A percentile compares a stretch with the other conserved stretches of the same genome.
phyloP scores from a whole-genome alignment of 352 stramenopile genomes.

The Salisapilia sapeloensis region DNA sequence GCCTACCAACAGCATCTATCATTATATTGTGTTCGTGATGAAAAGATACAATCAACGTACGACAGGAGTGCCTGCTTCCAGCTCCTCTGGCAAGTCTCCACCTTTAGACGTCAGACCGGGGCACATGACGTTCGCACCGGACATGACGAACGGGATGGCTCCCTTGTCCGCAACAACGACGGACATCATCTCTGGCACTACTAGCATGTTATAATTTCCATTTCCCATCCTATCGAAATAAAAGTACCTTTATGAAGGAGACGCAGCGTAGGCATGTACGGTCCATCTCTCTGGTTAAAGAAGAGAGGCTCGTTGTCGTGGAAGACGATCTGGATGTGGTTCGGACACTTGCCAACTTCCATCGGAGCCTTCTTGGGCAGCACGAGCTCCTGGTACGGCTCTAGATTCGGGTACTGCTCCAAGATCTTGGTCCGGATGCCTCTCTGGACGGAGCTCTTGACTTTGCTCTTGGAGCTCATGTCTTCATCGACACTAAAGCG shows the following conservation, averaged over 20 bases:
- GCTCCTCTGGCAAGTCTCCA: slow-evolving; percentile 83
- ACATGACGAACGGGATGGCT: slow-evolving; percentile 95
- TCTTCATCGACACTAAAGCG: slow-evolving; percentile 88
- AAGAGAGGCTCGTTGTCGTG: slow-evolving; percentile 86
- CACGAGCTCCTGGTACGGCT: slow-evolving; percentile 75
- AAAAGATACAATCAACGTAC: slow-evolving; percentile 16
- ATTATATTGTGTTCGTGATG: background rate
- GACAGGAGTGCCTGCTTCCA: slow-evolving; percentile 70
- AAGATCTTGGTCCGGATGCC: slow-evolving; percentile 89
- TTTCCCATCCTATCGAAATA: too few relatives aligned
- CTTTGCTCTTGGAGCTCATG: slow-evolving; percentile 91
- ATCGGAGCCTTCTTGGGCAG: slow-evolving; percentile 92
- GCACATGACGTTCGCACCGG: slow-evolving; percentile 98
- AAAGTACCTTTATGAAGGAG: slow-evolving; percentile 86
- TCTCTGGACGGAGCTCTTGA: slow-evolving; percentile 95
- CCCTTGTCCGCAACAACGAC: slow-evolving; percentile 92
- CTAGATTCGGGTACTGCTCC: slow-evolving; percentile 85
- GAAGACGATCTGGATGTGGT: slow-evolving; percentile 84
- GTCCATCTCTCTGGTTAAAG: slow-evolving; percentile 93
- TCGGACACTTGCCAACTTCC: slow-evolving; percentile 81
- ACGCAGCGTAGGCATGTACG: slow-evolving; percentile 93
- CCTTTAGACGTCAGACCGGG: slow-evolving; percentile 92
- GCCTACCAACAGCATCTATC: slow-evolving; percentile 14
- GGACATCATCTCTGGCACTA: slow-evolving; percentile 87
- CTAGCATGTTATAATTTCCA: background rate